A percentile compares a stretch with the other conserved stretches of the same genome.
Evolutionary conservation across 176 grass and related monocot genomes (phyloP).

Genomic region (Triticum aestivum): DNA sequence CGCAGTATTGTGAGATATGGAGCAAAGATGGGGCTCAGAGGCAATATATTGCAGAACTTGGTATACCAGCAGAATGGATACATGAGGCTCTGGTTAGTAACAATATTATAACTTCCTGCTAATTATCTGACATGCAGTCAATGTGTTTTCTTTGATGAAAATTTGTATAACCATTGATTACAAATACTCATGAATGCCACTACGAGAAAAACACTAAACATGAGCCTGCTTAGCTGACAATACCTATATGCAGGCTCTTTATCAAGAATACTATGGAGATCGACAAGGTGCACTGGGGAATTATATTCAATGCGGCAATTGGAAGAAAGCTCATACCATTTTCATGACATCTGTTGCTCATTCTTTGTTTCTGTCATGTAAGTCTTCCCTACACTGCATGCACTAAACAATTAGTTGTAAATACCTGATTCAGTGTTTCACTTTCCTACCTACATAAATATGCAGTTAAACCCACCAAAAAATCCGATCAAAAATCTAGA

Average conservation of each 20-base stretch:
- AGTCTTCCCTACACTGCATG: conserved; percentile 30
- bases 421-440: conserved; percentile 2
- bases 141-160: not conserved
- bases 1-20: conserved; percentile 82
- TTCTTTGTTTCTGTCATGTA: conserved; percentile 88
- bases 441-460: not conserved
- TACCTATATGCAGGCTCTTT: conserved; percentile 67
- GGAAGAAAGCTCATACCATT: conserved; percentile 81
- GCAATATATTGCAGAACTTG: conserved; percentile 79
- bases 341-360: conserved; percentile 87
- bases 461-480: not conserved
- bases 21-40: conserved; percentile 66
- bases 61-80: conserved; percentile 90
- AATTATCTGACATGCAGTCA: conserved; percentile 8
- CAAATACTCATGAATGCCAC: not conserved
- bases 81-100: conserved; percentile 76
- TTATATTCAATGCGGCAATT: conserved; percentile 78
- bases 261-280: conserved; percentile 80
- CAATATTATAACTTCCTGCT: conserved; percentile 28
- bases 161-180: not conserved
- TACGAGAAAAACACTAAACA: not conserved
- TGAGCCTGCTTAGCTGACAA: not conserved
- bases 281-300: conserved; percentile 57
- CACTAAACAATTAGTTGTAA: not conserved
- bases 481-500: no score